Evolutionary conservation across 1,139 yeast genomes (phyloP).

Genomic region (Lodderomyces pseudojiufengensis): DNA sequence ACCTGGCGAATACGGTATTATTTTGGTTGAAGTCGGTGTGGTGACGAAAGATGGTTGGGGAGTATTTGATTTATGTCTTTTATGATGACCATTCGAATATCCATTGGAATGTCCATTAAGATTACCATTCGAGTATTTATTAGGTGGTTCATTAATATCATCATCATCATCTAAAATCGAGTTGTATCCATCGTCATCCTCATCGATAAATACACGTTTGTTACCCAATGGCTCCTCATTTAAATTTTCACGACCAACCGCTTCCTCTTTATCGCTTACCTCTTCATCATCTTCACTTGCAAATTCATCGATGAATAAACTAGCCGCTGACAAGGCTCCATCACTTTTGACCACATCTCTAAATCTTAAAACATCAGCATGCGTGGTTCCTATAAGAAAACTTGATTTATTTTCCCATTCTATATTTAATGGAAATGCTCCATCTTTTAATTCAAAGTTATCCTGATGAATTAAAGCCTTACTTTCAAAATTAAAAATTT

Average conservation of each 20-base stretch:
- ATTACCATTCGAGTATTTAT: slow-evolving; percentile 6
- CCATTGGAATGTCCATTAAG: no score
- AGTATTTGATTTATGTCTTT: slow-evolving; percentile 6
- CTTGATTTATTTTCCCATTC: slow-evolving; percentile 14
- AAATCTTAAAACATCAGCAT: slow-evolving; percentile 46
- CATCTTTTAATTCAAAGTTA: slow-evolving; percentile 13
- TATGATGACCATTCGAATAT: slow-evolving; percentile 1
- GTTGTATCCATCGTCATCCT: slow-evolving; percentile 17
- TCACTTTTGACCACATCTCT: slow-evolving; percentile 26
- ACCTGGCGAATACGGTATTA: slow-evolving; percentile 64
- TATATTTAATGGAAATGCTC: slow-evolving; percentile 14
- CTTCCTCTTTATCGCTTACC: slow-evolving; percentile 37
- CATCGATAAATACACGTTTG: slow-evolving; percentile 13
- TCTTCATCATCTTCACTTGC: slow-evolving; percentile 28
- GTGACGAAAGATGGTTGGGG: slow-evolving; percentile 1
- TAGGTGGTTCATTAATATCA: slow-evolving; percentile 15
- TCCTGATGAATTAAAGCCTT: slow-evolving; percentile 10
- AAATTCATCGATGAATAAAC: slow-evolving; percentile 27
- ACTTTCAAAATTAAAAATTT: slow-evolving; percentile 11
- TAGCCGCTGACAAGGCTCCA: slow-evolving; percentile 20
- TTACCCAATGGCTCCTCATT: slow-evolving; percentile 16
- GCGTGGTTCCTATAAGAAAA: slow-evolving; percentile 49
- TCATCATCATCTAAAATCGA: slow-evolving; percentile 25
- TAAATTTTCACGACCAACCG: slow-evolving; percentile 8
- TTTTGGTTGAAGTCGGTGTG: slow-evolving; percentile 3